Conservation (phyloP, 2,329 filamentous ascomycete species). For the Exophiala oligosperma region DNA sequence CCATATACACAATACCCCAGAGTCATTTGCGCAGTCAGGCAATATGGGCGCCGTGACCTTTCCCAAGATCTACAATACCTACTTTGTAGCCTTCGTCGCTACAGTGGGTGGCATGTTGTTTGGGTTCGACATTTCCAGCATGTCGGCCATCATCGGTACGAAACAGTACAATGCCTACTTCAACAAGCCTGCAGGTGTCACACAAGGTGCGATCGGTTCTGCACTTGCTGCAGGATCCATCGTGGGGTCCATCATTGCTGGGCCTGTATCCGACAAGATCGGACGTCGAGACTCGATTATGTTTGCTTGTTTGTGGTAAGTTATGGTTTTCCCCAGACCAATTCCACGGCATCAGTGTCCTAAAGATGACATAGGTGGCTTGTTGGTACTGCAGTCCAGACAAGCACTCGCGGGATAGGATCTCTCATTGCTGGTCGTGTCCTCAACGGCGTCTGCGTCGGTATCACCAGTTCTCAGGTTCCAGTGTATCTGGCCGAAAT, state of each 20-base stretch:
- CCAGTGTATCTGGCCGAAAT: conserved; percentile 48
- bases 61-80: conserved; percentile 56
- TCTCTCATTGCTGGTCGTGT: conserved; percentile 31
- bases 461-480: conserved; percentile 46
- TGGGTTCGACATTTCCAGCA: conserved; percentile 58
- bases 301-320: conserved; percentile 52
- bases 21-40: background rate
- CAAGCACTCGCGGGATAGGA: conserved; percentile 11
- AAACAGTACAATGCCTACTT: conserved; percentile 53
- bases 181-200: conserved; percentile 49
- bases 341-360: conserved; percentile 24
- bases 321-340: conserved; percentile 36
- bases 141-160: conserved; percentile 55
- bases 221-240: conserved; percentile 53
- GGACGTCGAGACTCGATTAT: conserved; percentile 50
- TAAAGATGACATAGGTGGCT: background rate
- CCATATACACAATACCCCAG: background rate
- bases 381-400: background rate
- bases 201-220: conserved; percentile 52
- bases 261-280: conserved; percentile 47
- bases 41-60: conserved; percentile 32
- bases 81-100: conserved; percentile 54
- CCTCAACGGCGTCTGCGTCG: conserved; percentile 36
- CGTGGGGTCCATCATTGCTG: conserved; percentile 48
- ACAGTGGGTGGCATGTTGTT: conserved; percentile 57